Evolutionary conservation across 352 stramenopile genomes (phyloP).

Genomic region (Globisporangium cystogenes): DNA sequence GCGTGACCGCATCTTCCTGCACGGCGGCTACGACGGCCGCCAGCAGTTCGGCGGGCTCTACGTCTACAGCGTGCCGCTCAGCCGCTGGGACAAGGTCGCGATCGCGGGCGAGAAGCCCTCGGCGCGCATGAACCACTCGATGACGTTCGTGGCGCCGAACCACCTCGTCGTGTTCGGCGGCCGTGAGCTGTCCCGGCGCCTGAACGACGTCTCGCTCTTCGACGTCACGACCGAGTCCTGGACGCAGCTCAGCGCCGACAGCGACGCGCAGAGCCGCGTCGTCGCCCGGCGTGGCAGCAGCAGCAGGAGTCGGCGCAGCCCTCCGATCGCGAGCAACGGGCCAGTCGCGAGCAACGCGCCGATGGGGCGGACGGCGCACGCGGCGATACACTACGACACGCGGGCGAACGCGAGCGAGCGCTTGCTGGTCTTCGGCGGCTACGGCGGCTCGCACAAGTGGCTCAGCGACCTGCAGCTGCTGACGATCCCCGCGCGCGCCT

Average conservation of each 20-base stretch:
- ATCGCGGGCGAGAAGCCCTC: slow-evolving; percentile 28
- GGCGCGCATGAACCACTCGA: slow-evolving; percentile 54
- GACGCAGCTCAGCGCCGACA: slow-evolving; percentile 16
- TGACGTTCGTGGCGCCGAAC: slow-evolving; percentile 38
- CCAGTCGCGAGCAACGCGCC: slow-evolving; percentile 10
- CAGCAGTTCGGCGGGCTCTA: slow-evolving; percentile 57
- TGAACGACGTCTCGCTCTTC: slow-evolving; percentile 57
- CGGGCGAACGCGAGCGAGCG: slow-evolving; percentile 14
- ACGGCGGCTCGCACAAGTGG: slow-evolving; percentile 51
- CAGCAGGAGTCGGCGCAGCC: not conserved
- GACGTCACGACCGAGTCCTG: slow-evolving; percentile 28
- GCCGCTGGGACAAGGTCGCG: slow-evolving; percentile 51
- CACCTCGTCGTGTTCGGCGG: slow-evolving; percentile 64
- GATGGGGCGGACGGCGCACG: slow-evolving; percentile 36
- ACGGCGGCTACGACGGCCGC: slow-evolving; percentile 49
- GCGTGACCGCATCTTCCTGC: slow-evolving; percentile 59
- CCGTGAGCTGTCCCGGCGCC: slow-evolving; percentile 28
- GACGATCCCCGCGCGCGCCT: slow-evolving; percentile 8
- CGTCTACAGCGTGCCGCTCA: slow-evolving; percentile 39
- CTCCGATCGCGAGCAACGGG: not conserved
- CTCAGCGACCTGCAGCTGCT: slow-evolving; percentile 62
- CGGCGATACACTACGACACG: slow-evolving; percentile 27
- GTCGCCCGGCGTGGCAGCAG: slow-evolving; percentile 2
- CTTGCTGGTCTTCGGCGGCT: slow-evolving; percentile 63
- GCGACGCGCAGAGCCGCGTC: not conserved